Conservation (phyloP, 257 asterid genomes). For the Solanum tarijense region DNA sequence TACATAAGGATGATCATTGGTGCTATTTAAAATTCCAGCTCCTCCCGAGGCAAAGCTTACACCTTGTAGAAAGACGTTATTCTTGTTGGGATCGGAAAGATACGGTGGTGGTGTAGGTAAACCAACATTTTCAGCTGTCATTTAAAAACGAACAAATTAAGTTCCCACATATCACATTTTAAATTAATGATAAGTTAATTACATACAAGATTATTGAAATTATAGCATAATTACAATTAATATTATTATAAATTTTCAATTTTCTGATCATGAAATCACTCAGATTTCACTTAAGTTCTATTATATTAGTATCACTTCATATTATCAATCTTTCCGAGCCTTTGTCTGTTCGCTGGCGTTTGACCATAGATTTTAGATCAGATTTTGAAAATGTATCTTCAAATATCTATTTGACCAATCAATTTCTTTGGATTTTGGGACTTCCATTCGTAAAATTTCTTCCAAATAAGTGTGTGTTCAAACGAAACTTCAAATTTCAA, state of each 20-base stretch:
- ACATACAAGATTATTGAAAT: neutral
- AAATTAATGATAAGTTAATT: neutral
- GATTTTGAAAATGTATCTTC: too few relatives aligned
- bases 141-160: neutral
- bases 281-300: too few relatives aligned
- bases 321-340: neutral
- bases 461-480: neutral
- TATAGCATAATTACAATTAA: neutral
- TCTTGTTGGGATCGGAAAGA: neutral
- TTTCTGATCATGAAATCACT: neutral
- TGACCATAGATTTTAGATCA: neutral
- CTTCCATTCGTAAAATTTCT: too few relatives aligned
- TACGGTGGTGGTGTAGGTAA: neutral
- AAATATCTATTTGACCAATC: neutral
- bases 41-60: constrained; percentile 3
- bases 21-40: constrained; percentile 2
- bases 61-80: neutral
- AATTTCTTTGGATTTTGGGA: neutral
- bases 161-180: neutral
- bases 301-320: neutral
- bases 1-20: neutral
- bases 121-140: neutral
- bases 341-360: accelerated
- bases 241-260: neutral
- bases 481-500: too few relatives aligned